Percentiles rank a stretch among this genome's conserved stretches.
Evolutionary conservation across 176 grass and related monocot genomes (phyloP).

Genomic region (Zoysia pacifica): DNA sequence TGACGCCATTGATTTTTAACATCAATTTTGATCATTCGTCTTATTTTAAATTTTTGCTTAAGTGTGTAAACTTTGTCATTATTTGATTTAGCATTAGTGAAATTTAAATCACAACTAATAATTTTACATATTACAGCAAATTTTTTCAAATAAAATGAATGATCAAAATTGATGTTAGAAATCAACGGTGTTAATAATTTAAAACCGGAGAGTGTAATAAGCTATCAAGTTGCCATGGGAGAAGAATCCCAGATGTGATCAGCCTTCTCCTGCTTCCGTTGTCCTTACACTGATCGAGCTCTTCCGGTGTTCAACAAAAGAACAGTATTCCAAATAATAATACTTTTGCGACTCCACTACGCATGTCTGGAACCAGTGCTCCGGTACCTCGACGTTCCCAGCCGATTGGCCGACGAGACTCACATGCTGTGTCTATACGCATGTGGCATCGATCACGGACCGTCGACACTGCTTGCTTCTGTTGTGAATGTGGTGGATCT

Average conservation of each 20-base stretch:
- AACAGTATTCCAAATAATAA: background rate
- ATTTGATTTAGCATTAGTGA: too few relatives aligned
- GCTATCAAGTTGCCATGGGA: background rate
- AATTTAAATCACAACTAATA: too few relatives aligned
- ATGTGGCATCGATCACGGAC: background rate
- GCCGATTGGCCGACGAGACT: background rate
- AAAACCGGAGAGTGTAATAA: background rate
- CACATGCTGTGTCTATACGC: background rate
- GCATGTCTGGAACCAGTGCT: background rate
- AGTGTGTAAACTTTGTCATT: too few relatives aligned
- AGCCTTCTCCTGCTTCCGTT: background rate
- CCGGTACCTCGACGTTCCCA: background rate
- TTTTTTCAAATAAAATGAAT: too few relatives aligned
- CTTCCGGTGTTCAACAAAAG: background rate
- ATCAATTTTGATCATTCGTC: too few relatives aligned
- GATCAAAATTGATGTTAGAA: too few relatives aligned
- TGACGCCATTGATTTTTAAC: too few relatives aligned
- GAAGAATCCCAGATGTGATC: conserved; percentile 8
- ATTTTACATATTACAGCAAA: background rate
- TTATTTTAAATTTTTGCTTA: too few relatives aligned
- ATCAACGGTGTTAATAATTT: too few relatives aligned
- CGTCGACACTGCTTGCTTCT: background rate
- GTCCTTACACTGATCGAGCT: background rate
- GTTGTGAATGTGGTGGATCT: background rate
- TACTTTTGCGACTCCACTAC: too few relatives aligned